phyloP scores from a whole-genome alignment of 73 alveolate genomes.

The Blepharisma japonicum region DNA sequence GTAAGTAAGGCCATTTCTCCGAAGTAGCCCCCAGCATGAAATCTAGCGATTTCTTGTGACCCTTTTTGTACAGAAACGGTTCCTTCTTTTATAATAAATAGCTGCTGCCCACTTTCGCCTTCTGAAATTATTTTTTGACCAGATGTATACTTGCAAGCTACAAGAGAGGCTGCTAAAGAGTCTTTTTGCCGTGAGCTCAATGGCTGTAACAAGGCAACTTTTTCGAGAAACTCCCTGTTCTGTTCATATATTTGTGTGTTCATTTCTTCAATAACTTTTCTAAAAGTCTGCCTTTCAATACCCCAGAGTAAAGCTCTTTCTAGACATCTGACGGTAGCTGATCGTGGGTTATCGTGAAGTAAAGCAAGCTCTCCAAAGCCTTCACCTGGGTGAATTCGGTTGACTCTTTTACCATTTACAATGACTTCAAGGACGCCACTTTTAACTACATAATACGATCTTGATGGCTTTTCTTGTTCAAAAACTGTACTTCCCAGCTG shows the following conservation, averaged over 20 bases:
- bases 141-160: constrained; percentile 31
- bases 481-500: constrained; percentile 9
- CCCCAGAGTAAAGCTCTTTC: constrained; percentile 53
- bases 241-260: constrained; percentile 43
- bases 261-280: constrained; percentile 59
- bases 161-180: constrained; percentile 20
- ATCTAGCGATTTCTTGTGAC: constrained; percentile 40
- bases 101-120: constrained; percentile 80
- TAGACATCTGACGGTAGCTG: constrained; percentile 59
- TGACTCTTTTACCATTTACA: constrained; percentile 28
- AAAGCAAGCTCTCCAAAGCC: constrained; percentile 73
- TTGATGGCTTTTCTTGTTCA: constrained; percentile 28
- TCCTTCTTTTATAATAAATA: constrained; percentile 72
- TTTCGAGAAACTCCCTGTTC: constrained; percentile 44
- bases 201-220: constrained; percentile 33
- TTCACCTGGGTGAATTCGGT: constrained; percentile 51
- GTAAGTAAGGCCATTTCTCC: constrained; percentile 50
- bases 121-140: constrained; percentile 61
- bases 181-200: constrained; percentile 21
- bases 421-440: constrained; percentile 31
- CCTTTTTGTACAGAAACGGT: constrained; percentile 53
- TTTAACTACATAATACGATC: constrained; percentile 12
- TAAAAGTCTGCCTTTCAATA: constrained; percentile 84
- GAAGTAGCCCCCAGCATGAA: constrained; percentile 52
- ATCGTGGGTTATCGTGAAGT: constrained; percentile 62